phyloP scores from a whole-genome alignment of 139 green algal genomes.

The Haematococcus lacustris region DNA sequence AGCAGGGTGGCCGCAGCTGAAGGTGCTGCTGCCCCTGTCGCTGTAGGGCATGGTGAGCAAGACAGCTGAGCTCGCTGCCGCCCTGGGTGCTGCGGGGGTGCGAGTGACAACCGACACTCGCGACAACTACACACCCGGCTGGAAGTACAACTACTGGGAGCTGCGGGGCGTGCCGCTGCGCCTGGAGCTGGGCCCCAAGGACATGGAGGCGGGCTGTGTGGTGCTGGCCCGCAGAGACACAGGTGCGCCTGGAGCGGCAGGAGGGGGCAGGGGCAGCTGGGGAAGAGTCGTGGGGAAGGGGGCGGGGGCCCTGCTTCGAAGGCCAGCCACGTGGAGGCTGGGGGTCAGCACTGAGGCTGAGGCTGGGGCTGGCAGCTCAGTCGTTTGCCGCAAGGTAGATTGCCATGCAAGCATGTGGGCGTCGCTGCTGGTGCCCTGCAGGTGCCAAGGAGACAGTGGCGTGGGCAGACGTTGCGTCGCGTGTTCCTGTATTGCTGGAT shows the following conservation, averaged over 20 bases:
- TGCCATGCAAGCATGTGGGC: no score
- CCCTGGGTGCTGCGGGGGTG: conserved; percentile 51
- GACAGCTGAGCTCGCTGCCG: conserved; percentile 21
- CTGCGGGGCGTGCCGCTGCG: conserved; percentile 92
- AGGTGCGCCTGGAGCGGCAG: no score
- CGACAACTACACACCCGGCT: conserved; percentile 90
- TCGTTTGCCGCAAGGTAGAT: no score
- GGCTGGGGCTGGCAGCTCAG: no score
- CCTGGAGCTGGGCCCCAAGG: conserved; percentile 88
- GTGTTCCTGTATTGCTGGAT: conserved; percentile 61
- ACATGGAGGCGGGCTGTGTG: conserved; percentile 78
- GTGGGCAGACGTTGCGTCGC: conserved; percentile 63
- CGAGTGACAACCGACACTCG: conserved; percentile 70
- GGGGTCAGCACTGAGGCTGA: no score
- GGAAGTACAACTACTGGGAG: conserved; percentile 99
- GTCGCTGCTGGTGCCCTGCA: conserved; percentile 9
- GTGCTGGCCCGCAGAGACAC: conserved; percentile 88
- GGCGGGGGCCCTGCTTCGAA: no score
- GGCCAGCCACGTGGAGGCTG: no score
- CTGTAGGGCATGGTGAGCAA: conserved; percentile 41
- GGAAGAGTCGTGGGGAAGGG: no score
- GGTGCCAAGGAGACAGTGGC: conserved; percentile 76
- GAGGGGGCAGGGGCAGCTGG: no score
- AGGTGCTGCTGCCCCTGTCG: no score
- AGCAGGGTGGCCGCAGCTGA: no score